Percentiles rank a stretch among this genome's conserved stretches.
phyloP scores from a whole-genome alignment of 495 filamentous ascomycete species.

The Annulohypoxylon bovei region DNA sequence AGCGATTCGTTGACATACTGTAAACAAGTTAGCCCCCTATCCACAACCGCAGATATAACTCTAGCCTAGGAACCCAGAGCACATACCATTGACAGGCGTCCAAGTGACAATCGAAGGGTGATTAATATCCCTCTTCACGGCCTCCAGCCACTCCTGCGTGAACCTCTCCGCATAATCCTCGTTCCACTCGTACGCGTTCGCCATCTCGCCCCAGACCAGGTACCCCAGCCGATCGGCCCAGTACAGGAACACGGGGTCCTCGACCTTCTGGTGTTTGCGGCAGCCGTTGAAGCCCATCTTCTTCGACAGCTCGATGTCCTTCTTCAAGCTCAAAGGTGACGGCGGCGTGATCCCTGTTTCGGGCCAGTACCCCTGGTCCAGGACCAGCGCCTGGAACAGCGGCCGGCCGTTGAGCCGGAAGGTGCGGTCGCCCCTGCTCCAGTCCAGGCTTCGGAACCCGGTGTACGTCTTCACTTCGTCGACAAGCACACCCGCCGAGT shows the following conservation, averaged over 20 bases:
- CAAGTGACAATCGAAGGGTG: conserved; percentile 69
- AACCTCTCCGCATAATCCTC: conserved; percentile 62
- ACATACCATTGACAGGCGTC: conserved; percentile 65
- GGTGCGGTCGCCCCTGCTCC: conserved; percentile 60
- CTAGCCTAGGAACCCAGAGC: neutral
- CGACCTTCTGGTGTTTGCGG: conserved; percentile 64
- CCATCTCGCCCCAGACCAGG: conserved; percentile 52
- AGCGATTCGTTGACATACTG: conserved; percentile 22
- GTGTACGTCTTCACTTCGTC: conserved; percentile 66
- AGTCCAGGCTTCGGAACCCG: conserved; percentile 67
- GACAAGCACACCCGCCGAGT: conserved; percentile 49
- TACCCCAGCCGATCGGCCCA: conserved; percentile 50
- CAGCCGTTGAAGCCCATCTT: conserved; percentile 68
- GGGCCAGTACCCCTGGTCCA: conserved; percentile 72
- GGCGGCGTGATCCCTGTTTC: conserved; percentile 67
- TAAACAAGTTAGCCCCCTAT: conserved; percentile 13
- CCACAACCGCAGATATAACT: neutral
- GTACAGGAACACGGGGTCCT: conserved; percentile 50
- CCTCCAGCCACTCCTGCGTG: conserved; percentile 65
- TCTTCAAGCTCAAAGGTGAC: conserved; percentile 61
- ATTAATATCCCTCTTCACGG: conserved; percentile 67
- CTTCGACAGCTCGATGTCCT: conserved; percentile 65
- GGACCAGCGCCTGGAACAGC: conserved; percentile 64
- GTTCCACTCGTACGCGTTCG: conserved; percentile 59
- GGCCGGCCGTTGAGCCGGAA: conserved; percentile 67